Base-by-base conservation (phyloP, 2,329 filamentous ascomycete species). In the Calonectria leucothoes region DNA sequence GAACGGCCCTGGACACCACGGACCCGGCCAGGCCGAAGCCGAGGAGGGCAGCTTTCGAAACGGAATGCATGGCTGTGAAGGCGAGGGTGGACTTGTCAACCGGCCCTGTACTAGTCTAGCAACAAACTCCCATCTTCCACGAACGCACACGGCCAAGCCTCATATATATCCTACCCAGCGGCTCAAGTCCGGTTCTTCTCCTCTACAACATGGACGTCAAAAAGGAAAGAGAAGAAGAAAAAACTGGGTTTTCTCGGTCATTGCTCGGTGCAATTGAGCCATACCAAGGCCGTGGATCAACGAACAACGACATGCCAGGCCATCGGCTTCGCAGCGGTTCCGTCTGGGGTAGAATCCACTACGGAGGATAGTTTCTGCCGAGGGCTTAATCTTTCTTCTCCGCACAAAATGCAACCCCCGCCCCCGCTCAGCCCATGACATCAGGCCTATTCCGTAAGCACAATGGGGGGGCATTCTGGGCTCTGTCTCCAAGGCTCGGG, bases 381-480 rank as follows among this genome's bases (percentile, higher is more conserved):
- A 51, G 65, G 25, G 25, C 27, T 65, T 55, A 66, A 66, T 66
- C 70, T 64, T 63, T 69, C 27, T 59, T 65, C 70, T 72, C 70
- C 70, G 65, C 57, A 51, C 12, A 20, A 31, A 69, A 51, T 72
- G 70, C 65, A 35, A 72, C 70, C 51, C 69, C 70, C 57, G 23
- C 70, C 70, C 70, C 70, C 65, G 70, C 70, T 72, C 65, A 72
- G 55, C 48, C 65, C 70, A 72, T 68, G 23, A 31, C 70, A 57
- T 72, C 70, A 57, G 70, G 70, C 70, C 70, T 72, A 69, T 65
- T 72, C 48, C 33, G 15, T 15, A 31, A 35, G 39, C 12, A 23
- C 39, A 20, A 49, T 7, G 4, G 61, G 57, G 27, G n/a, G 33
- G 27, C n/a, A n/a, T n/a, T 25, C 25, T 25, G 12, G 35, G 64